Base-by-base conservation (phyloP, 169 alveolate species). In the Cardiosporidium cionae region DNA sequence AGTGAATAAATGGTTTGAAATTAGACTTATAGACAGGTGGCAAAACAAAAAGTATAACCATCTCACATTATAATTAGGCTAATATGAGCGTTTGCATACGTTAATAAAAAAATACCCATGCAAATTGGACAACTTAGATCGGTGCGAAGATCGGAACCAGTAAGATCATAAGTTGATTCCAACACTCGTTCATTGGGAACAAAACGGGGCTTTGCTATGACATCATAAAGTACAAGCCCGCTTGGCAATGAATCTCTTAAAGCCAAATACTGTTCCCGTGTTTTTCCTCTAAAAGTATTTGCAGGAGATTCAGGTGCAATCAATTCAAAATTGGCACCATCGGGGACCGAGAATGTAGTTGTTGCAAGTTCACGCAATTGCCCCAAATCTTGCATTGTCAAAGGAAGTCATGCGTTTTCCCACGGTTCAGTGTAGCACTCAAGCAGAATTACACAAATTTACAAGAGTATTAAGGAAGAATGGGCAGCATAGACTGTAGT, bases 121-220 rank as follows among this genome's bases (percentile, higher is more conserved):
- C 80, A 74, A 28, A 74, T 64, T 9, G 80, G 80, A 33, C 80
- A 74, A 6, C 35, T 7, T 22, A 74, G 52, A 36, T 74, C 80
- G 1, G 25, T 22, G 7, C 71, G 28, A 7, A 74, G 74, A 0
- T 32, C 32, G 33, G 27, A 27, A 27, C 53, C 36, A 1, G 32
- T 32, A 7, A 74, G 80, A 7, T 63, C 66, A n/a, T 33, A 28
- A 33, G 65, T n/a, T 32, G 25, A 70, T 63, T 27, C 53, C 16
- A 22, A 6, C 35, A 58, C 36, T 1, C 1, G 44, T 32, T 4
- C 23, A 0, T n/a, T 37, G 1, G 65, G 22, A 7, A 54, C 32
- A 36, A 53, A 58, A 1, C 78, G 78, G 28, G 72, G 70, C 4
- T 6, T 52, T 5, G 78, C 52, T 7, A 52, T 33, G 28, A 66